phyloP scores from a whole-genome alignment of 805 yeast genomes.

The Candida ascalaphidarum region DNA sequence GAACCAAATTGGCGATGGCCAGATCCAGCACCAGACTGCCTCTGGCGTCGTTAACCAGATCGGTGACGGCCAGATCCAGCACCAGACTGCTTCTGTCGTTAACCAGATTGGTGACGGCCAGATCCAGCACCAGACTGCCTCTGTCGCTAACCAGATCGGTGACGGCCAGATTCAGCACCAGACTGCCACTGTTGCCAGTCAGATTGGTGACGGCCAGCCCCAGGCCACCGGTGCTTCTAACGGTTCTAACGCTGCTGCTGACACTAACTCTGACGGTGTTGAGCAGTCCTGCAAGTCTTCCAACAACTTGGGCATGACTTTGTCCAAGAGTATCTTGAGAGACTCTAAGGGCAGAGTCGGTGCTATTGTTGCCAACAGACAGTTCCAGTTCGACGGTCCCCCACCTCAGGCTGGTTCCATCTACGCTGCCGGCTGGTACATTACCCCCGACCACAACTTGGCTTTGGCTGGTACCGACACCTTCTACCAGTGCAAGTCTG shows the following conservation, averaged over 20 bases:
- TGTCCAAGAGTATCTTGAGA: conserved; percentile 41
- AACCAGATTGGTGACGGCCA: conserved; percentile 19
- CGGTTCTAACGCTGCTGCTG: conserved; percentile 1
- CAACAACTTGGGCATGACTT: conserved; percentile 44
- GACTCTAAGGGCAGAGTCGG: conserved; percentile 65
- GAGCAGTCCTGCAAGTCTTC: conserved; percentile 13
- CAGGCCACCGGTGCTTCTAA: conserved; percentile 4
- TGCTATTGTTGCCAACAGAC: conserved; percentile 74
- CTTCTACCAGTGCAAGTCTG: conserved; percentile 71
- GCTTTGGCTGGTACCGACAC: conserved; percentile 54
- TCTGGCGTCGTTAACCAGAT: conserved; percentile 16
- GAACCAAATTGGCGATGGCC: conserved; percentile 17
- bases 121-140: conserved; percentile 16
- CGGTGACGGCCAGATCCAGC: conserved; percentile 18
- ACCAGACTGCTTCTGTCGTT: conserved; percentile 13
- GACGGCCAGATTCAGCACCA: conserved; percentile 29
- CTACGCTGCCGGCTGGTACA: conserved; percentile 30
- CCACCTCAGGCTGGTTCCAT: conserved; percentile 57
- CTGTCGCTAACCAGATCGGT: conserved; percentile 13
- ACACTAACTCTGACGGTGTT: conserved; percentile 3
- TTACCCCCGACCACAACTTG: conserved; percentile 46
- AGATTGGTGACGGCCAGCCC: conserved; percentile 8
- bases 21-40: conserved; percentile 15
- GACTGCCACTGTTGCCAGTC: conserved; percentile 3
- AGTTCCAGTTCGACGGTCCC: conserved; percentile 74